Conservation (phyloP, 2,329 filamentous ascomycete species). For the Blumeria graminis region DNA sequence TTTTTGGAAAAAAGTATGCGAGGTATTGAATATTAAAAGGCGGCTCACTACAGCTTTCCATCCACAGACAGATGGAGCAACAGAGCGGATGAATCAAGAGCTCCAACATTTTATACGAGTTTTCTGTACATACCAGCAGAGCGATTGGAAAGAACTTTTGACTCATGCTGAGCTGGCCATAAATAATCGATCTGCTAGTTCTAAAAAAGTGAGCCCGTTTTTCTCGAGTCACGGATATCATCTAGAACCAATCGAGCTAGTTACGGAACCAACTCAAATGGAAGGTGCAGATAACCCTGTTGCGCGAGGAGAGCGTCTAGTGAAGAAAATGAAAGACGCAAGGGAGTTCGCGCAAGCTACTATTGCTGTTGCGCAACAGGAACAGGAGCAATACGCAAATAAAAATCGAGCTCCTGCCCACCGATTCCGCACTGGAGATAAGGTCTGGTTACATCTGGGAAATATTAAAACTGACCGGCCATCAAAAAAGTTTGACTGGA, state of each 20-base stretch:
- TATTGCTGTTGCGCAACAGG: neutral
- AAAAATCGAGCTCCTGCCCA: neutral
- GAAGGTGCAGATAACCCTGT: no score
- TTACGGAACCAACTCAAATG: neutral
- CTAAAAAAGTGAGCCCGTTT: neutral
- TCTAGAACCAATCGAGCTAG: neutral
- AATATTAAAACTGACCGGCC: neutral
- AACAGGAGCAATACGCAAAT: neutral
- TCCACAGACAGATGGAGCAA: slow-evolving; percentile 1
- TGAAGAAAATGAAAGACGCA: neutral
- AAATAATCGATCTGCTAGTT: neutral
- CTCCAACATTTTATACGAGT: neutral
- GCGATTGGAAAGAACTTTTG: slow-evolving; percentile 3
- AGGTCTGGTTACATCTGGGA: neutral
- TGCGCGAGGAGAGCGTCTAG: no score
- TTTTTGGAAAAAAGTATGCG: neutral
- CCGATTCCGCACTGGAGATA: neutral
- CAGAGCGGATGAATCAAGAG: slow-evolving; percentile 1
- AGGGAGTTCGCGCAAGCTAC: neutral
- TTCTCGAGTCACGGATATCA: neutral
- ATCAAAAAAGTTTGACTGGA: neutral
- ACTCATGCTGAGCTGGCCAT: neutral
- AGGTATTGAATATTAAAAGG: slow-evolving; percentile 1
- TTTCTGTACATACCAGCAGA: slow-evolving; percentile 3
- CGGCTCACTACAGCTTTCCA: slow-evolving; percentile 3